A percentile compares a stretch with the other conserved stretches of the same genome.
phyloP scores from a whole-genome alignment of 2,329 filamentous ascomycete species.

The Botryotinia convoluta region DNA sequence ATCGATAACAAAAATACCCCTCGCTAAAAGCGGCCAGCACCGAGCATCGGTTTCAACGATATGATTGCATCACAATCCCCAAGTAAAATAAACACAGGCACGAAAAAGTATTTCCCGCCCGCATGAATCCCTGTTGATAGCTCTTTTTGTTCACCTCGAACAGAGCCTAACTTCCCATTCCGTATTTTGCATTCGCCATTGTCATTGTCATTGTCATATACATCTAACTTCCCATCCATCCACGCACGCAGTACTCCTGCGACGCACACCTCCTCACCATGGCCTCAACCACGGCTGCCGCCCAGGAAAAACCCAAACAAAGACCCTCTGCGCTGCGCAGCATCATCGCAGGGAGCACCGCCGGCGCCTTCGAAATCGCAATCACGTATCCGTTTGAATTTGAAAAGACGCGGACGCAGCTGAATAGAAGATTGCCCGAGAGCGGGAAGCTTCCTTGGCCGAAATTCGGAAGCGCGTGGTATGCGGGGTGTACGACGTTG shows the following conservation, averaged over 20 bases:
- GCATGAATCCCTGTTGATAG: neutral
- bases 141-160: neutral
- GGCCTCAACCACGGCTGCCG: slow-evolving; percentile 18
- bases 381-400: slow-evolving; percentile 97
- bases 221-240: neutral
- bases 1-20: neutral
- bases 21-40: slow-evolving; percentile 4
- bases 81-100: neutral
- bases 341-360: slow-evolving; percentile 87
- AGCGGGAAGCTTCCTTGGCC: slow-evolving; percentile 92
- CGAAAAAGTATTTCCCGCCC: neutral
- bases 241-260: neutral
- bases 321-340: slow-evolving; percentile 79
- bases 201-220: neutral
- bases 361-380: slow-evolving; percentile 72
- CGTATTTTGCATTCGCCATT: neutral
- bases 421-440: slow-evolving; percentile 79
- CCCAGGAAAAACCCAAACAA: slow-evolving; percentile 43
- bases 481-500: slow-evolving; percentile 93
- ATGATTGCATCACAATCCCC: neutral
- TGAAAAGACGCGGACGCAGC: slow-evolving; percentile 90
- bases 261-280: slow-evolving; percentile 20
- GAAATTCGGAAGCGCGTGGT: slow-evolving; percentile 91
- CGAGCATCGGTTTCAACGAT: neutral
- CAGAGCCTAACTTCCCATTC: neutral